phyloP scores from a whole-genome alignment of 2,329 filamentous ascomycete genomes.

The Rutstroemia sydowiana region DNA sequence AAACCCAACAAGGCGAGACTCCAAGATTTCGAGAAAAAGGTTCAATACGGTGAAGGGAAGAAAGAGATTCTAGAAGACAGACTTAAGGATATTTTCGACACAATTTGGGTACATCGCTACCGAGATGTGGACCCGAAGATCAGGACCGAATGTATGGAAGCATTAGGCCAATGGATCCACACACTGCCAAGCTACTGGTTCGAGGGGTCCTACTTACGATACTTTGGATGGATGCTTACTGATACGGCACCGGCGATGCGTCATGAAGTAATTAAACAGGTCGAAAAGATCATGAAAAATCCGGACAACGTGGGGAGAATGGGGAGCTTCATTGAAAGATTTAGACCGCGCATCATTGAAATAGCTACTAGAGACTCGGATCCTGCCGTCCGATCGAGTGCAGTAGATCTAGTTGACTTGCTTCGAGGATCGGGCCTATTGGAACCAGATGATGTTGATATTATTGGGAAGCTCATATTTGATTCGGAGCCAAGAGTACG shows the following conservation, averaged over 20 bases:
- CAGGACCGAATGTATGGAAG: constrained; percentile 78
- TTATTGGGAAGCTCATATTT: constrained; percentile 80
- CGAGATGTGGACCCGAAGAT: constrained; percentile 89
- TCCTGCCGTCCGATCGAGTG: constrained; percentile 67
- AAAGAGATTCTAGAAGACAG: constrained; percentile 57
- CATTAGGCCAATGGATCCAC: constrained; percentile 82
- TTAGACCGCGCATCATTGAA: constrained; percentile 79
- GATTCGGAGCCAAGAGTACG: constrained; percentile 79
- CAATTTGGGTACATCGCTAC: constrained; percentile 91
- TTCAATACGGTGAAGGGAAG: constrained; percentile 39
- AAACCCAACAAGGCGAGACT: constrained; percentile 73
- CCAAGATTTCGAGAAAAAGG: constrained; percentile 62
- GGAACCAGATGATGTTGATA: constrained; percentile 85
- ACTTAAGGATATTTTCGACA: constrained; percentile 82
- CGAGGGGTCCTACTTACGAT: constrained; percentile 82
- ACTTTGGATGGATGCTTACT: constrained; percentile 91
- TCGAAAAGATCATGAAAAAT: constrained; percentile 71
- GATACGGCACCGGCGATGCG: constrained; percentile 69
- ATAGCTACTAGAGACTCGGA: constrained; percentile 87
- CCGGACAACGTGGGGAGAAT: constrained; percentile 69
- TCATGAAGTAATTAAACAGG: constrained; percentile 78
- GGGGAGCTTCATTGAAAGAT: constrained; percentile 88
- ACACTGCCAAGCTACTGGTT: constrained; percentile 81
- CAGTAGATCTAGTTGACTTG: constrained; percentile 74
- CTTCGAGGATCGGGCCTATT: constrained; percentile 79